Evolutionary conservation across 164 flowering plant genomes (phyloP).

Genomic region (Berberis thunbergii): DNA sequence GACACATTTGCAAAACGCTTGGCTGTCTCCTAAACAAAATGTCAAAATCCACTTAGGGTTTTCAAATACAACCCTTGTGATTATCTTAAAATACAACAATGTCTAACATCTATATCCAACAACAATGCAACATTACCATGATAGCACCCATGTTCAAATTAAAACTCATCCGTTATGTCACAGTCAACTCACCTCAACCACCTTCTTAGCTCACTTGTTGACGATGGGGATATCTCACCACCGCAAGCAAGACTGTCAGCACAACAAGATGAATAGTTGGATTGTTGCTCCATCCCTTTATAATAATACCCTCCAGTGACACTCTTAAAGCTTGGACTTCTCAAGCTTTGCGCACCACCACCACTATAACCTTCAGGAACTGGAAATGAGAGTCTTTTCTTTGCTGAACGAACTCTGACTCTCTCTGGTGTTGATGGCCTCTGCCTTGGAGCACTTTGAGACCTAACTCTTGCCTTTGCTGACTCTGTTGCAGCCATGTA

Average conservation of each 20-base stretch:
- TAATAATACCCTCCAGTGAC: neutral
- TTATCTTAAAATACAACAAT: too few relatives aligned
- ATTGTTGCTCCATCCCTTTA: neutral
- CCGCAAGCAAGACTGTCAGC: neutral
- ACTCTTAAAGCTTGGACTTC: neutral
- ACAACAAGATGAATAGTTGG: neutral
- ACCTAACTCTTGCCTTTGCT: conserved; percentile 52
- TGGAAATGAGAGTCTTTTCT: conserved; percentile 56
- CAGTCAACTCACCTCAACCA: neutral
- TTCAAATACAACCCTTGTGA: too few relatives aligned
- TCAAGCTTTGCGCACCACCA: neutral
- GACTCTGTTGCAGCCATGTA: conserved; percentile 78
- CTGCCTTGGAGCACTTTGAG: conserved; percentile 36
- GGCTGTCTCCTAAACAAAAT: too few relatives aligned
- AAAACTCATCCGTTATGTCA: too few relatives aligned
- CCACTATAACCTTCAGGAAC: conserved; percentile 21
- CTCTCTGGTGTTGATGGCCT: conserved; percentile 36
- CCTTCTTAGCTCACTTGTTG: neutral
- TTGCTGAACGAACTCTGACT: conserved; percentile 18
- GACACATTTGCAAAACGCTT: too few relatives aligned
- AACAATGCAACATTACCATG: too few relatives aligned
- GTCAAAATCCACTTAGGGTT: too few relatives aligned
- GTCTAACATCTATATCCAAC: too few relatives aligned
- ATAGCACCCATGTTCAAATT: too few relatives aligned
- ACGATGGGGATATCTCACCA: neutral